Evolutionary conservation across 2,329 filamentous ascomycete genomes (phyloP).

Genomic region (Colletotrichum musicola): DNA sequence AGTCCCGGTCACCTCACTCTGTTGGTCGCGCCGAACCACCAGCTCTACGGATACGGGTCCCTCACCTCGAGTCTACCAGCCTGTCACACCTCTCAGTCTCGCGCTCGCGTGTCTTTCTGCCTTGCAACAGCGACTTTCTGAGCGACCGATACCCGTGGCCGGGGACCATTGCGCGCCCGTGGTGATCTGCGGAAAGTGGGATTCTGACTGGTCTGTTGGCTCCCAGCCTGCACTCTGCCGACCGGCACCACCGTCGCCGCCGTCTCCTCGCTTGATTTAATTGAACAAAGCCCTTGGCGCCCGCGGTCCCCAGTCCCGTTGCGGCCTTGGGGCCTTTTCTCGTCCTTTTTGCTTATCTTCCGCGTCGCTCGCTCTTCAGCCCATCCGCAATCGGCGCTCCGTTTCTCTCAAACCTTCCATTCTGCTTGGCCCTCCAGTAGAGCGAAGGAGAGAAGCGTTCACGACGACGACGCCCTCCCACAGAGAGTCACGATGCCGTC

Average conservation of each 20-base stretch:
- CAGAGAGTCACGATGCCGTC: constrained; percentile 48
- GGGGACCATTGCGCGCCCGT: constrained; percentile 4
- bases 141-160: constrained; percentile 5
- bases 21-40: constrained; percentile 9
- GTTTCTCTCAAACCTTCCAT: constrained; percentile 30
- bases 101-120: too few species aligned
- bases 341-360: constrained; percentile 34
- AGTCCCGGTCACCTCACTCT: constrained; percentile 4
- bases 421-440: constrained; percentile 33
- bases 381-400: constrained; percentile 35
- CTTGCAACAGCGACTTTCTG: background rate
- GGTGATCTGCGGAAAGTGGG: constrained; percentile 32
- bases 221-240: constrained; percentile 35
- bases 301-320: constrained; percentile 35
- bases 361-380: constrained; percentile 31
- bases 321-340: constrained; percentile 36
- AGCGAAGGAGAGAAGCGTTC: constrained; percentile 33
- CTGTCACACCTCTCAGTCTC: background rate
- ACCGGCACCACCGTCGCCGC: constrained; percentile 36
- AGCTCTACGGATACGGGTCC: constrained; percentile 2
- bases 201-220: constrained; percentile 26
- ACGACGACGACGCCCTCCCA: constrained; percentile 1
- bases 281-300: constrained; percentile 37
- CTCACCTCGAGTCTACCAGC: background rate
- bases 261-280: constrained; percentile 30